A percentile compares a stretch with the other conserved stretches of the same genome.
phyloP scores from a whole-genome alignment of 345 rosid species.

The Rubroshorea leprosula region DNA sequence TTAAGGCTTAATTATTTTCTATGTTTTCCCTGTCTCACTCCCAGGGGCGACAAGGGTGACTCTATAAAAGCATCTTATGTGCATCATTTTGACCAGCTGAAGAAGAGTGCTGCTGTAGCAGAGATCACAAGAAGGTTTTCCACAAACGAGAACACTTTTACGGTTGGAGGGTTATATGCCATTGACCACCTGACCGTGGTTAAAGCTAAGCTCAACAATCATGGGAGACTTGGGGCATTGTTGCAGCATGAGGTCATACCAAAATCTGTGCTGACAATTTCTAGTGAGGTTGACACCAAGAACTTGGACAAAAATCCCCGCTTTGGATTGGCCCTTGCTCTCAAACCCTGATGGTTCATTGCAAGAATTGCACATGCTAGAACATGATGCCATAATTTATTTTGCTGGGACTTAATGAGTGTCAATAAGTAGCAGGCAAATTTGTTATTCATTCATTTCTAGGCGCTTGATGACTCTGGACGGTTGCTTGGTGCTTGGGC shows the following conservation, averaged over 20 bases:
- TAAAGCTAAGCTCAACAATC: slow-evolving; percentile 83
- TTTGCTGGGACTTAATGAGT: slow-evolving; percentile 26
- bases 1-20: not conserved
- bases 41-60: slow-evolving; percentile 93
- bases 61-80: slow-evolving; percentile 67
- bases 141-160: slow-evolving; percentile 77
- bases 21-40: not conserved
- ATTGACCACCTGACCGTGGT: slow-evolving; percentile 64
- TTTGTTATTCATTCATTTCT: slow-evolving; percentile 6
- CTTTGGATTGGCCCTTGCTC: slow-evolving; percentile 77
- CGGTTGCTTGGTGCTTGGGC: not conserved
- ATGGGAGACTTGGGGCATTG: slow-evolving; percentile 75
- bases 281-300: slow-evolving; percentile 84
- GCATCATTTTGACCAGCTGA: slow-evolving; percentile 57
- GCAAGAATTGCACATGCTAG: slow-evolving; percentile 15
- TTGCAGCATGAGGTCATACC: slow-evolving; percentile 85
- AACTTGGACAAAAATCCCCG: slow-evolving; percentile 72
- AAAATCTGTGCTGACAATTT: slow-evolving; percentile 63
- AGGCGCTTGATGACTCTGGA: not conserved
- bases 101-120: slow-evolving; percentile 64
- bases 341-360: slow-evolving; percentile 46
- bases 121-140: slow-evolving; percentile 80
- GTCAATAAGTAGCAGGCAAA: slow-evolving; percentile 37
- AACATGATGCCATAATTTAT: slow-evolving; percentile 12
- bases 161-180: slow-evolving; percentile 73